Percentiles rank a stretch among this genome's conserved stretches.
Evolutionary conservation across 345 rosid genomes (phyloP).

Genomic region (Citrus sinensis): DNA sequence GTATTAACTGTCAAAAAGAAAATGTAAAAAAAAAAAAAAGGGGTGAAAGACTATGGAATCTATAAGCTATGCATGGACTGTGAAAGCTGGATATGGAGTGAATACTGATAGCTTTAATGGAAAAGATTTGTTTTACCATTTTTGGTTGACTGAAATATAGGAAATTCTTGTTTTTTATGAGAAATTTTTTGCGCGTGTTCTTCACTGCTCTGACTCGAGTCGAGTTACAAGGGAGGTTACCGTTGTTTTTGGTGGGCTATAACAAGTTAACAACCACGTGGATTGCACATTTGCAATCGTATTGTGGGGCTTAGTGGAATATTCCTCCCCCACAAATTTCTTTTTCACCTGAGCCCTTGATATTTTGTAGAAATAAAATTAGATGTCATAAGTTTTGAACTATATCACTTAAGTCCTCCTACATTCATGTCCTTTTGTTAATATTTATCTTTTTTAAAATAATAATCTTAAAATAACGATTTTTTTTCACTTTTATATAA

Average conservation of each 20-base stretch:
- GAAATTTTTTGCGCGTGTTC: neutral
- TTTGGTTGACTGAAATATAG: neutral
- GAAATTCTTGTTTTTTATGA: neutral
- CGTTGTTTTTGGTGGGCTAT: neutral
- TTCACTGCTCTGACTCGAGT: neutral
- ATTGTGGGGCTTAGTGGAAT: neutral
- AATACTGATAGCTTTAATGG: slow-evolving; percentile 7
- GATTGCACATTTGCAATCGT: neutral
- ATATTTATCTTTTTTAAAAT: too few species aligned
- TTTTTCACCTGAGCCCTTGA: too few species aligned
- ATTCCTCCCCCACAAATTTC: neutral
- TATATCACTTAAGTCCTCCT: too few species aligned
- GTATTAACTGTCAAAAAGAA: slow-evolving; percentile 6
- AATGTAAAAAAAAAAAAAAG: too few species aligned
- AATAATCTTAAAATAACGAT: too few species aligned
- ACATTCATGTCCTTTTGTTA: too few species aligned
- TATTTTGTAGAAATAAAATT: too few species aligned
- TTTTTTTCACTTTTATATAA: too few species aligned
- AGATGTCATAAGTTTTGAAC: too few species aligned
- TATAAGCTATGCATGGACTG: slow-evolving; percentile 13
- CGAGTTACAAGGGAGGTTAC: neutral
- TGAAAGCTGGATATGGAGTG: slow-evolving; percentile 23
- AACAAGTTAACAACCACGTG: neutral
- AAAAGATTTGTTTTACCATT: slow-evolving; percentile 21
- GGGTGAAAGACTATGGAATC: slow-evolving; percentile 32